Evolutionary conservation across 2,329 filamentous ascomycete genomes (phyloP), one percentile per base, ranked within the genome.

Genomic region (Scytalidium sp.): DNA sequence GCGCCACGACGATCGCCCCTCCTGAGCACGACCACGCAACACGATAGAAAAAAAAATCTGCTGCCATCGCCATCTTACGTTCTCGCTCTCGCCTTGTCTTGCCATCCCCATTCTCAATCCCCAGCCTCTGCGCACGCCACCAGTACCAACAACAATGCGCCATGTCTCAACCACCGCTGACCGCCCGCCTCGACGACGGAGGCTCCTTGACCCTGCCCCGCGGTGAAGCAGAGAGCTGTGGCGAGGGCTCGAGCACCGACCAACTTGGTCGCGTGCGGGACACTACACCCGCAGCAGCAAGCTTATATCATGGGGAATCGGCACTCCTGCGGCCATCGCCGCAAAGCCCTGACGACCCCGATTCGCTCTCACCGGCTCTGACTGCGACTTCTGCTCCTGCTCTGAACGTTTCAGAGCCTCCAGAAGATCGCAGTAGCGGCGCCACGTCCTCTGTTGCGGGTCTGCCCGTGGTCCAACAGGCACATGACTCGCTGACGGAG

Each of bases 131-230:
- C n/a, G n/a, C n/a, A n/a, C n/a, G n/a, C n/a, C 32, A 15, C 17
- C 11, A 36, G 32, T 36, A 5, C 7, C 5, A 10, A 8, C 32
- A 36, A n/a, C 32, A 15, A 57, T 58, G 55, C 50, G 50, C 54
- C 29, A 61, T 61, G 59, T 55, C 58, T 56, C 54, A 41, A 41
- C 27, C 45, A n/a, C 23, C 19, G 13, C 49, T 54, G 50, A 54
- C 54, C 47, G 53, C 49, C 52, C 48, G 29, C 20, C 44, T 41
- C 49, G 52, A 51, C 51, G 41, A 41, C 46, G 56, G 46, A 55
- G 55, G 55, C 36, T 44, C 47, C 36, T 45, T 36, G 41, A 47
- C 49, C 22, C 22, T 25, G 23, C 27, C 44, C 43, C 43, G 41
- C 21, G 41, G 45, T 23, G 50, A 32, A 25, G 45, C 52, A 53